Evolutionary conservation across 1,139 yeast genomes (phyloP), one percentile per base, ranked within the genome.

Genomic region (Sugiyamaella japonica): DNA sequence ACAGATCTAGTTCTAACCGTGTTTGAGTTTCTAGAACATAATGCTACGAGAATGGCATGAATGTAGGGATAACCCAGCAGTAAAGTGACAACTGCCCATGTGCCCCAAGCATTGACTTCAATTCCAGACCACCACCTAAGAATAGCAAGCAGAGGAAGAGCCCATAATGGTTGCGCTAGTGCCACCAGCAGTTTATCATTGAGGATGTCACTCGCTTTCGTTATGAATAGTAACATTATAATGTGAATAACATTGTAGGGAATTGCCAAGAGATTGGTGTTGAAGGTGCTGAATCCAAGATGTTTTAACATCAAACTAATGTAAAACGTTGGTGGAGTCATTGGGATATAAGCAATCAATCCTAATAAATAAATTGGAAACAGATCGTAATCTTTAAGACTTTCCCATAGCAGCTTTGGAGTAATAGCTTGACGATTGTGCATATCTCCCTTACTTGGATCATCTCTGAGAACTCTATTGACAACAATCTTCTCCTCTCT

Each of bases 361-460:
- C 86, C 80, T 51, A 81, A 71, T 9, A 76, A 52, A 61, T 82
- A 84, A 29, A 84, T 68, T 7, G 88, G 88, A 81, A 83, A 77
- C 53, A 83, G 62, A 65, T 84, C 83, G 61, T 76, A 80, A 66
- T 85, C 89, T 7, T 52, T 65, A 3, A 83, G 52, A 1, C 83
- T 72, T 41, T 69, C 66, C 62, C 71, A 63, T 34, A 83, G 64
- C 51, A 74, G 74, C 50, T 62, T 70, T 15, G 70, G 64, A 7
- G 75, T 66, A 8, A 84, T 70, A 0, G 82, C 81, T 61, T 82
- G 81, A 57, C 86, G 75, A 64, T 84, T 84, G 64, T 83, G 76
- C 86, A 83, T 82, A 59, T 82, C 85, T 17, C 88, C 87, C 68
- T 85, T 85, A 0, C 79, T 70, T 7, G 89, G 89, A 62, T 85